Conservation (phyloP, 176 grass and related monocot genomes). For the Hordeum vulgare region MorexV3_pseudomolecules_assembly NC_058519.1:647791165-647791664, state of each 20-base stretch:
- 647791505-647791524: background rate
- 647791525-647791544: background rate
- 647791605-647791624: conserved; percentile 81
- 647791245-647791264: background rate
- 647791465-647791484: background rate
- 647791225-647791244: background rate
- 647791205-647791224: background rate
- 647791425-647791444: background rate
- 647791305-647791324: background rate
- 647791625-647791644: conserved; percentile 79
- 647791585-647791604: conserved; percentile 72
- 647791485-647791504: background rate
- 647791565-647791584: conserved; percentile 37
- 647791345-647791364: background rate
- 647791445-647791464: background rate
- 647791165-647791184: background rate
- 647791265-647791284: background rate
- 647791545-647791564: conserved; percentile 3
- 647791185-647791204: background rate
- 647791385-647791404: background rate
- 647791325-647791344: background rate
- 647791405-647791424: background rate
- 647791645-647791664: conserved; percentile 88
- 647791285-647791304: background rate
- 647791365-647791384: background rate